Conservation (phyloP, 495 filamentous ascomycete species). For the Cercophora newfieldiana region DNA sequence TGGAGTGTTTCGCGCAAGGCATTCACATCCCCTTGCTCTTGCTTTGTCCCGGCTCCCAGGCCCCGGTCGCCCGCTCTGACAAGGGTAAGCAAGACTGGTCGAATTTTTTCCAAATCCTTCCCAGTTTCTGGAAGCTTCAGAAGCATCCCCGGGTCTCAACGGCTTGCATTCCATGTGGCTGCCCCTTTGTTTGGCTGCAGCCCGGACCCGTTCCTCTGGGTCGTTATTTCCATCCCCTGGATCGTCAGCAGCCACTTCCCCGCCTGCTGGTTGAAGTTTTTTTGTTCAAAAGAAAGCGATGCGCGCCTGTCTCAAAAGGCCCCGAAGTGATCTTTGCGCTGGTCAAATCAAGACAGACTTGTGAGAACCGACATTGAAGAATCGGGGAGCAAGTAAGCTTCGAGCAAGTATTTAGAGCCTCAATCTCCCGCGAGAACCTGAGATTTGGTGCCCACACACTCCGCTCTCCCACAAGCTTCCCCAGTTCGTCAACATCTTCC, state of each 20-base stretch:
- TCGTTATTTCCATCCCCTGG: background rate
- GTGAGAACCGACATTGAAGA: background rate
- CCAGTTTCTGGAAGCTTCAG: slow-evolving; percentile 3
- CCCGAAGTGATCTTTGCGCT: background rate
- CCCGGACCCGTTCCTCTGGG: background rate
- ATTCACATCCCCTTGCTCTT: background rate
- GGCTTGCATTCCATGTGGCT: background rate
- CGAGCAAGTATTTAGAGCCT: background rate
- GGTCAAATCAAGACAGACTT: background rate
- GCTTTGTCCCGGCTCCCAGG: slow-evolving; percentile 1
- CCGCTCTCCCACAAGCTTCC: background rate
- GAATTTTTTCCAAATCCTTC: background rate
- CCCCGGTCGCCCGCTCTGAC: slow-evolving; percentile 3
- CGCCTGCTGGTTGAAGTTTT: background rate
- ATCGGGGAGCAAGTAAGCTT: background rate
- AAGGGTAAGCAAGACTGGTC: background rate
- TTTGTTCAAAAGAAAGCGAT: background rate
- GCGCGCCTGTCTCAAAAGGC: background rate
- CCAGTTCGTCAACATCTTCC: background rate
- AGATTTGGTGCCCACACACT: background rate
- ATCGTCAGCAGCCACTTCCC: background rate
- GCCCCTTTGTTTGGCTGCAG: background rate
- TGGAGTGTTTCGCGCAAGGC: background rate
- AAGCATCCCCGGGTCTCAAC: background rate
- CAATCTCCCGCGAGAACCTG: background rate